These are phyloP conservation scores for Apiospora rasikravindrae DNA, from an alignment of 2,329 filamentous ascomycete genomes.

Conservation along the genomic window DNA sequence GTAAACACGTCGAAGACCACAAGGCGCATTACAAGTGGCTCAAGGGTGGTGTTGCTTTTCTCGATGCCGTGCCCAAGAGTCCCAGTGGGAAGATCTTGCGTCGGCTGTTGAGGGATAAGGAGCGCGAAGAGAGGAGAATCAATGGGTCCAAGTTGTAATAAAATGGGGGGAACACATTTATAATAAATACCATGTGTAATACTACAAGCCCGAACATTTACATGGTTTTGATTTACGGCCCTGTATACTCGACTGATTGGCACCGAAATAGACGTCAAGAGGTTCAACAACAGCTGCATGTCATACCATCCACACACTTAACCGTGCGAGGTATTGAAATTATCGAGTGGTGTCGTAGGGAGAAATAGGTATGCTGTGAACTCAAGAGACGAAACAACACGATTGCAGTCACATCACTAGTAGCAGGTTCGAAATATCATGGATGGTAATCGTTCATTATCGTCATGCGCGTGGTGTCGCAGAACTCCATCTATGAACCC, in stretches of 20 bases:
- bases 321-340: no score
- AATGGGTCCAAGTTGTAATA: constrained; percentile 65
- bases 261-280: no score
- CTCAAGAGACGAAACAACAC: no score
- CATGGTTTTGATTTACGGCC: no score
- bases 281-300: no score
- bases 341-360: no score
- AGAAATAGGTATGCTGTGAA: no score
- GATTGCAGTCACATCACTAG: background rate
- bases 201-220: no score
- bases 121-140: constrained; percentile 66
- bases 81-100: constrained; percentile 69
- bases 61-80: constrained; percentile 66
- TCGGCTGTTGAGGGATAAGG: constrained; percentile 67
- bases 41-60: constrained; percentile 58
- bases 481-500: constrained; percentile 11
- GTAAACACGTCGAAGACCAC: constrained; percentile 58
- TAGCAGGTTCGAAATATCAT: background rate
- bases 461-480: background rate
- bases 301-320: no score
- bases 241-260: no score
- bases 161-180: background rate
- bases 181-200: background rate
- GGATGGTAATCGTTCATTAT: constrained; percentile 9
- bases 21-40: constrained; percentile 66